These are phyloP conservation scores for Fusarium staphyleae DNA, from an alignment of 2,329 filamentous ascomycete genomes.

Conservation along the genomic window DNA sequence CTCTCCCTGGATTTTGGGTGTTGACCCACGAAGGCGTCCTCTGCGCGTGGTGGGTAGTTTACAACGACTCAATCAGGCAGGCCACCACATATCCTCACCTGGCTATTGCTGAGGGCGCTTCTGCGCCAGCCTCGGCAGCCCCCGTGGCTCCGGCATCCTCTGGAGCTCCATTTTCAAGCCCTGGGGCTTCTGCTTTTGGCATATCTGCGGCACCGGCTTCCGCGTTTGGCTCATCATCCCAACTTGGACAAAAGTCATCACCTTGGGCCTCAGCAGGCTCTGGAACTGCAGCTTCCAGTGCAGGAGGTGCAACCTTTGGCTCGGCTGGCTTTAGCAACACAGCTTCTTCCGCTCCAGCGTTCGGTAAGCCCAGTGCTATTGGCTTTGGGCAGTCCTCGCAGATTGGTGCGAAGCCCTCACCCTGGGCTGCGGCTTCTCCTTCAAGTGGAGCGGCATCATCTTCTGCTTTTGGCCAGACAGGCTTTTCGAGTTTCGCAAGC, in stretches of 20 bases:
- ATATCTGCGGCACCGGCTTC: constrained; percentile 48
- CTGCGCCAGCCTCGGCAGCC: constrained; percentile 41
- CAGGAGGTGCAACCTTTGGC: constrained; percentile 53
- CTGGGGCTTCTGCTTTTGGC: constrained; percentile 51
- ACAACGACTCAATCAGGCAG: constrained; percentile 82
- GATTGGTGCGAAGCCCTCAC: constrained; percentile 58
- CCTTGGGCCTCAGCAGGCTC: constrained; percentile 55
- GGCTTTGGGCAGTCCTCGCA: constrained; percentile 62
- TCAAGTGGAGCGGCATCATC: constrained; percentile 36
- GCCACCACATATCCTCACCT: constrained; percentile 78
- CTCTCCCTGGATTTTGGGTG: constrained; percentile 82
- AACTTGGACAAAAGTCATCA: constrained; percentile 59
- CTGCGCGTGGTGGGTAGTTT: constrained; percentile 89
- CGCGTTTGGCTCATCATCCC: constrained; percentile 57
- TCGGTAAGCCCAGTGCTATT: constrained; percentile 56
- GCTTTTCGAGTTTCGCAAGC: constrained; percentile 54
- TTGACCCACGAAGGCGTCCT: constrained; percentile 90
- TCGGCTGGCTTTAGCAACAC: constrained; percentile 53
- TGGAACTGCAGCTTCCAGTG: constrained; percentile 41
- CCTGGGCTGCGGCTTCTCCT: constrained; percentile 54
- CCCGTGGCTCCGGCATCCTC: constrained; percentile 41
- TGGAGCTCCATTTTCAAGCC: constrained; percentile 44
- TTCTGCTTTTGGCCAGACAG: constrained; percentile 63
- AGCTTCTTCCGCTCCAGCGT: constrained; percentile 52
- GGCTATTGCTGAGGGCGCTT: constrained; percentile 53